These are phyloP conservation scores for Backusella circina DNA, from an alignment of 192 early-diverging fungal species.

Conservation along the genomic window DNA sequence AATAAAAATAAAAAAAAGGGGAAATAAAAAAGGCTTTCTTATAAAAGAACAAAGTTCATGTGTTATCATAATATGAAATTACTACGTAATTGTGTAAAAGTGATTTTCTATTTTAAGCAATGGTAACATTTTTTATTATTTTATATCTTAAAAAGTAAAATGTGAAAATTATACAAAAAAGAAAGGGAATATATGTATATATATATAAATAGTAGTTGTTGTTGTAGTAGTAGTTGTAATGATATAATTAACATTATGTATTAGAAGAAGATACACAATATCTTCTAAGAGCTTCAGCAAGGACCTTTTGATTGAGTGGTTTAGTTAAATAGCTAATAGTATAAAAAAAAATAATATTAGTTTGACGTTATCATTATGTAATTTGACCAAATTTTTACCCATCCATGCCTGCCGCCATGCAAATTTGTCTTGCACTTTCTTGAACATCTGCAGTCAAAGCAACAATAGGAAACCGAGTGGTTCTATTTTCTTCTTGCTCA, in stretches of 20 bases:
- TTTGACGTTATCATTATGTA: not conserved
- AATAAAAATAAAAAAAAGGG: not conserved
- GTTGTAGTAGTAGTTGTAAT: not conserved
- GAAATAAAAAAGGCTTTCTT: not conserved
- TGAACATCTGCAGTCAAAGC: conserved; percentile 48
- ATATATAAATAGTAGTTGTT: too few relatives aligned
- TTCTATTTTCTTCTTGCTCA: conserved; percentile 31
- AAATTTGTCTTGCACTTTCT: conserved; percentile 42
- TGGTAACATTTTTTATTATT: not conserved
- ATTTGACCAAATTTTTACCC: conserved; percentile 21
- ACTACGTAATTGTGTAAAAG: not conserved
- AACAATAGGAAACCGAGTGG: conserved; percentile 35
- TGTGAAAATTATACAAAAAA: not conserved
- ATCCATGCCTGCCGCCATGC: conserved; percentile 46
- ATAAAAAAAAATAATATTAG: not conserved
- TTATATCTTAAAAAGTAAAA: not conserved
- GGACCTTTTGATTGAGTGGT: conserved; percentile 12
- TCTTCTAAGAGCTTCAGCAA: conserved; percentile 3
- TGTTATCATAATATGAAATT: not conserved
- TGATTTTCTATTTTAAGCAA: not conserved
- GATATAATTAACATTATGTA: not conserved
- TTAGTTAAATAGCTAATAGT: conserved; percentile 8
- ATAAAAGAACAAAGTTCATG: not conserved
- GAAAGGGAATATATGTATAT: not conserved
- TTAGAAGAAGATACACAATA: conserved; percentile 1